Evolutionary conservation across 768 basidiomycete genomes (phyloP).

Genomic region (Suillus occidentalis): DNA sequence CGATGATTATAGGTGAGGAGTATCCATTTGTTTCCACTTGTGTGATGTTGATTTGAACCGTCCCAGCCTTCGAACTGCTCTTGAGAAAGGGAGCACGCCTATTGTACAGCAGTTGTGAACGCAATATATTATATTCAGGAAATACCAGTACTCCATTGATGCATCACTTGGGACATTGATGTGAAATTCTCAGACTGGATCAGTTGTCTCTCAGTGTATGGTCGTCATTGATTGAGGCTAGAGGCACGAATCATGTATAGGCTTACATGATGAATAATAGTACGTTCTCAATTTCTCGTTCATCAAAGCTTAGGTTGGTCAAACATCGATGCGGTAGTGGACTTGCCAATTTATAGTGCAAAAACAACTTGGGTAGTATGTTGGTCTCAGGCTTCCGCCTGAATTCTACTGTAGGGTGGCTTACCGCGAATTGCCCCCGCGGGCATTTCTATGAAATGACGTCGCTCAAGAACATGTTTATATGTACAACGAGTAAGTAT

Average conservation of each 20-base stretch:
- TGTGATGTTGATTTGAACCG: background rate
- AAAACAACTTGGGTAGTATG: background rate
- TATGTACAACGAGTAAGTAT: background rate
- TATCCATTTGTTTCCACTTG: background rate
- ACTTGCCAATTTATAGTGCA: background rate
- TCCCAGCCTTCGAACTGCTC: conserved; percentile 65
- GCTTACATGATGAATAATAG: background rate
- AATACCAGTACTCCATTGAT: background rate
- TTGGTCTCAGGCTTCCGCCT: background rate
- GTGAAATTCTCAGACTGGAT: background rate
- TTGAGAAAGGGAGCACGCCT: conserved; percentile 71
- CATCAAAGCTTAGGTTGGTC: background rate
- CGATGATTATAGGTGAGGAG: conserved; percentile 79
- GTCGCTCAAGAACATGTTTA: background rate
- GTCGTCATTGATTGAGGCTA: background rate
- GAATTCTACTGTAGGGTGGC: background rate
- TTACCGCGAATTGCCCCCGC: background rate
- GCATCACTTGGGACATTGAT: background rate
- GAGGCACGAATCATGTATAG: background rate
- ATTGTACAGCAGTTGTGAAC: conserved; percentile 39
- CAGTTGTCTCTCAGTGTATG: background rate
- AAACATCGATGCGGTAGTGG: background rate
- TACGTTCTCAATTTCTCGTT: background rate
- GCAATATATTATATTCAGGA: conserved; percentile 30
- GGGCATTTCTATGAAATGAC: background rate